Base-by-base conservation (phyloP, 106 monocot genomes). In the Alisma plantagoaquatica region DNA sequence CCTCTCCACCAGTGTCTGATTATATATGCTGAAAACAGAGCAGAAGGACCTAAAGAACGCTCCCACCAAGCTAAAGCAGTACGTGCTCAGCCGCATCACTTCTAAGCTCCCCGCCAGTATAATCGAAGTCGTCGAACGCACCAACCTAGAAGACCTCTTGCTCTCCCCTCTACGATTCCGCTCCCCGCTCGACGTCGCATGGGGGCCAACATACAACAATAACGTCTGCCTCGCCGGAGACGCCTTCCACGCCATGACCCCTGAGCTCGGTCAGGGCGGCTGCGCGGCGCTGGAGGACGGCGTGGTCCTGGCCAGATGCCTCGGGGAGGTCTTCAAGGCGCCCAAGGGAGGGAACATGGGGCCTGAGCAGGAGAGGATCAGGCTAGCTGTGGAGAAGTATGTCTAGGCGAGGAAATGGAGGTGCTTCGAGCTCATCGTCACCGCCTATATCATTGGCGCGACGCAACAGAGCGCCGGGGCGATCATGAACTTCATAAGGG, bases 231-330 rank as follows among this genome's bases (percentile, higher is more conserved):
- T 83, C 3, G 70, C 71, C 8, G 89, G 89, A 0, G 89, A 90
- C 31, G 89, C 89, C 1, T 55, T 90, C 38, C 90, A 90, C 51
- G 74, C 83, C 2, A 89, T 83, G 89, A 89, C 89, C 1, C 83
- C 89, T 5, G 89, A 89, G 19, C 27, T 89, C 4, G 90, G 73
- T 6, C 83, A 90, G 17, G 90, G 90, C 3, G 90, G 74, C 15
- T 90, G 90, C 69, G 46, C 72, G 0, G 79, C 90, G 3, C 57
- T 90, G 5, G 90, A 90, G 46, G 90, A 90, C 45, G 75, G 59
- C 6, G 67, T 90, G 16, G 68, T 80, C 1, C 80, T 90, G 2
- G 80, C 76, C 33, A 49, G 76, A 33, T 75, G 69, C 65, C 23
- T 91, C 20, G 67, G 49, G 2, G 49, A 80, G 3, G 67, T 59